phyloP scores from a whole-genome alignment of 768 basidiomycete genomes.

The Tubosaeta brunneosetosa region DNA sequence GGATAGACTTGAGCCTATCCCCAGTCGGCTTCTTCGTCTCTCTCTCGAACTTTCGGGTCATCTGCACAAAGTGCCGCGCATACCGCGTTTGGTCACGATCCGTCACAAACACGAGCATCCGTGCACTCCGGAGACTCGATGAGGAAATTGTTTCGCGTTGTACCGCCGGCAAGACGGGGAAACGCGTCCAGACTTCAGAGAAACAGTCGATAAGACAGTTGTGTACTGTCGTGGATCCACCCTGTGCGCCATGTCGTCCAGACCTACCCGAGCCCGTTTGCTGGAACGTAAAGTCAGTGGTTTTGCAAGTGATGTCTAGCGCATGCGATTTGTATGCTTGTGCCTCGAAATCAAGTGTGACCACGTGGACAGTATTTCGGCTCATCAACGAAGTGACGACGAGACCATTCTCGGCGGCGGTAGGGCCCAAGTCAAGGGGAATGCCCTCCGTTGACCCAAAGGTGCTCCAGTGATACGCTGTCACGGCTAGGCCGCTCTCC shows the following conservation, averaged over 20 bases:
- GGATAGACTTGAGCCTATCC: slow-evolving; percentile 37
- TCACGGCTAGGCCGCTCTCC: slow-evolving; percentile 18
- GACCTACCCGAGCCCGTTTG: slow-evolving; percentile 32
- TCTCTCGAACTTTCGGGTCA: slow-evolving; percentile 45
- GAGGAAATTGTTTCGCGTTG: too few relatives aligned
- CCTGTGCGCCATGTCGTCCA: slow-evolving; percentile 1
- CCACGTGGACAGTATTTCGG: slow-evolving; percentile 39
- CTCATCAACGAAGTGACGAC: slow-evolving; percentile 31
- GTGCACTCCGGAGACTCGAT: too few relatives aligned
- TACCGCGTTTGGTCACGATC: slow-evolving; percentile 20
- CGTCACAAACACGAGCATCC: too few relatives aligned
- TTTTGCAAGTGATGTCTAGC: slow-evolving; percentile 50
- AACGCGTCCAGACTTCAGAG: slow-evolving; percentile 52
- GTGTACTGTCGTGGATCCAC: slow-evolving; percentile 28
- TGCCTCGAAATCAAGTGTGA: slow-evolving; percentile 34
- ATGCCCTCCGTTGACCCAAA: slow-evolving; percentile 52
- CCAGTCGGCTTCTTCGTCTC: slow-evolving; percentile 50
- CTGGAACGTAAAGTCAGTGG: slow-evolving; percentile 53
- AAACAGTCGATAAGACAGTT: slow-evolving; percentile 56
- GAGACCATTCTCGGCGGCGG: slow-evolving; percentile 23
- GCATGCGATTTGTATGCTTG: slow-evolving; percentile 38
- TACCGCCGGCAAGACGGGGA: too few relatives aligned
- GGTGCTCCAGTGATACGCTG: slow-evolving; percentile 51
- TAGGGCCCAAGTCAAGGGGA: slow-evolving; percentile 29
- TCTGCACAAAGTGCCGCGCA: slow-evolving; percentile 39